Percentiles rank a stretch among this genome's conserved stretches.
phyloP scores from a whole-genome alignment of 2,329 filamentous ascomycete species.

The Aspergillus sp. region DNA sequence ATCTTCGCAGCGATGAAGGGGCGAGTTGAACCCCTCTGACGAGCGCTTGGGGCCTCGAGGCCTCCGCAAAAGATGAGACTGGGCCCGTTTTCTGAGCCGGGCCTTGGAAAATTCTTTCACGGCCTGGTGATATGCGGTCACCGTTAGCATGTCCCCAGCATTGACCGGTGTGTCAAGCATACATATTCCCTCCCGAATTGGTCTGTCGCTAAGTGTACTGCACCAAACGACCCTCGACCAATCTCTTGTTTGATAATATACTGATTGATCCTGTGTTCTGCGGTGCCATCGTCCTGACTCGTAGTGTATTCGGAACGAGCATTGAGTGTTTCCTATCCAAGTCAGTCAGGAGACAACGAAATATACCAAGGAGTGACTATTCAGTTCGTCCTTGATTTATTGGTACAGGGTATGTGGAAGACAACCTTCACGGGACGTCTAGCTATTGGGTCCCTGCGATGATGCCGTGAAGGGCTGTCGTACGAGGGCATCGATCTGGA shows the following conservation, averaged over 20 bases:
- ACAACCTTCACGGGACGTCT: constrained; percentile 62
- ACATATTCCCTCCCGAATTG: constrained; percentile 93
- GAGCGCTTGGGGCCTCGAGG: constrained; percentile 55
- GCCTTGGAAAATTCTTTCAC: constrained; percentile 98
- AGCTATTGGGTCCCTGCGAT: constrained; percentile 60
- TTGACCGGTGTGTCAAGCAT: constrained; percentile 7
- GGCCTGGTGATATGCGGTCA: constrained; percentile 56
- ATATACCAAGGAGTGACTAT: background rate
- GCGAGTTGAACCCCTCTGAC: constrained; percentile 62
- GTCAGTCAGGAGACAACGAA: background rate
- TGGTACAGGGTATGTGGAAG: background rate
- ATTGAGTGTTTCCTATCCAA: constrained; percentile 78
- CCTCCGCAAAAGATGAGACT: constrained; percentile 78
- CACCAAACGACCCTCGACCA: constrained; percentile 91
- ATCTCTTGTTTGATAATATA: constrained; percentile 94
- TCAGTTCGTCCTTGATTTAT: background rate
- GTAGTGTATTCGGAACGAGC: constrained; percentile 83
- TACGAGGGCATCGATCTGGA: constrained; percentile 57
- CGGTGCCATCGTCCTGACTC: constrained; percentile 76
- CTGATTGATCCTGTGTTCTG: constrained; percentile 88
- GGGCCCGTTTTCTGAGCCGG: constrained; percentile 80
- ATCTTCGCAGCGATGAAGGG: constrained; percentile 57
- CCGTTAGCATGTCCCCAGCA: constrained; percentile 13
- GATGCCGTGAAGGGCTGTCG: constrained; percentile 64
- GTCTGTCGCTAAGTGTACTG: constrained; percentile 85